These are phyloP conservation scores for Tetradesmus obliquus DNA, from an alignment of 139 green algal genomes.

Conservation along the genomic window DNA sequence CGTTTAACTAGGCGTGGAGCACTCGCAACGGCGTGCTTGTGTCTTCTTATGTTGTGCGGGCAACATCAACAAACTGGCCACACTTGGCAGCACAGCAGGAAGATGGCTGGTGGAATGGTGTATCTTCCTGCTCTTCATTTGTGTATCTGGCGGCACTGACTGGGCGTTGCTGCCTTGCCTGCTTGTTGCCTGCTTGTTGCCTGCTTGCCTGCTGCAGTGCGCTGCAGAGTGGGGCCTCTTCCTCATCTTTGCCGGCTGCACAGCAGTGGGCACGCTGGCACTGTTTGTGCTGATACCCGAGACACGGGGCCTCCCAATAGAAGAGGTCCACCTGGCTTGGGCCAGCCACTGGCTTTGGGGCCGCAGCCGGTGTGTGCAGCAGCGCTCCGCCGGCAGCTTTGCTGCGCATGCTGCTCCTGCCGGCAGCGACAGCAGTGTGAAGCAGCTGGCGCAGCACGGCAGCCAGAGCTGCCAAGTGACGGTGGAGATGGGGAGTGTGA, in stretches of 20 bases:
- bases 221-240: conserved; percentile 3
- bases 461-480: neutral
- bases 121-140: too few species aligned
- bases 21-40: too few species aligned
- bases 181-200: neutral
- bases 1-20: too few species aligned
- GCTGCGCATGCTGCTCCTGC: neutral
- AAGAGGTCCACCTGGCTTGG: neutral
- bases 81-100: too few species aligned
- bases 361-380: neutral
- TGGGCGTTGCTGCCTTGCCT: neutral
- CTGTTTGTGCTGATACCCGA: conserved; percentile 4
- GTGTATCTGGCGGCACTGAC: too few species aligned
- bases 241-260: conserved; percentile 2
- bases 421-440: neutral
- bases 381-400: neutral
- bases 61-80: too few species aligned
- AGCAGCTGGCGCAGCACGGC: neutral
- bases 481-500: neutral
- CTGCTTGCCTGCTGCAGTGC: neutral
- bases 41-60: too few species aligned
- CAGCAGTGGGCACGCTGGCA: neutral
- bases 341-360: conserved; percentile 1
- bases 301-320: neutral
- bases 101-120: too few species aligned